These are phyloP conservation scores for Rubroboletus pulcherrimus DNA, from an alignment of 768 basidiomycete genomes.

Conservation along the genomic window DNA sequence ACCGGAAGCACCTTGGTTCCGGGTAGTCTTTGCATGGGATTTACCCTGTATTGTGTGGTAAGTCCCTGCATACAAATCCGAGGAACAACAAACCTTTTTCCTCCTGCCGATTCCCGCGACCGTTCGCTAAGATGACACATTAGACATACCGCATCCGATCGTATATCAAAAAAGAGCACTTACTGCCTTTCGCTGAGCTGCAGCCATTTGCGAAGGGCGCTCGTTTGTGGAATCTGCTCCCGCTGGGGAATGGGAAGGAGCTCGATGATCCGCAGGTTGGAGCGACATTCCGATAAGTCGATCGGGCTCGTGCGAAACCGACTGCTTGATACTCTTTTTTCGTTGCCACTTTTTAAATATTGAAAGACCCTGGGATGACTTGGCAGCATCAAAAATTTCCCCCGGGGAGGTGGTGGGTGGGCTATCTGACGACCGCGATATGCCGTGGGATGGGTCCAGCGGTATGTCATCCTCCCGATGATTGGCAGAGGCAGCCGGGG, in stretches of 20 bases:
- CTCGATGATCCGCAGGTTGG: background rate
- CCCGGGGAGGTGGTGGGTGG: too few species aligned
- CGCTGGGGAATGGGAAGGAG: background rate
- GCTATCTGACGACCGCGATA: too few species aligned
- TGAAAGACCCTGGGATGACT: too few species aligned
- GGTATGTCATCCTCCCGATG: too few species aligned
- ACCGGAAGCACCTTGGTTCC: too few species aligned
- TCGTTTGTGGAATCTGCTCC: background rate
- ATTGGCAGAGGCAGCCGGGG: background rate
- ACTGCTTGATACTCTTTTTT: background rate
- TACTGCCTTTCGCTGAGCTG: background rate
- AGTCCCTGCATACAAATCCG: background rate
- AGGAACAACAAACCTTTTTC: background rate
- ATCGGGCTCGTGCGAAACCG: background rate
- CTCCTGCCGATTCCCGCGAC: background rate
- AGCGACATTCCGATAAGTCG: background rate
- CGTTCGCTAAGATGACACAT: background rate
- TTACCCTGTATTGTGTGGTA: background rate
- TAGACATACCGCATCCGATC: background rate
- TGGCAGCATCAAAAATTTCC: too few species aligned
- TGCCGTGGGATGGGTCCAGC: too few species aligned
- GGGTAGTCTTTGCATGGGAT: background rate
- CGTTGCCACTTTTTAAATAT: background rate
- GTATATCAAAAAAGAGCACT: background rate
- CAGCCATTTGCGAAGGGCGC: background rate